These are phyloP conservation scores for Saccharomycopsis capsularis DNA, from an alignment of 805 yeast species.

Conservation along the genomic window DNA sequence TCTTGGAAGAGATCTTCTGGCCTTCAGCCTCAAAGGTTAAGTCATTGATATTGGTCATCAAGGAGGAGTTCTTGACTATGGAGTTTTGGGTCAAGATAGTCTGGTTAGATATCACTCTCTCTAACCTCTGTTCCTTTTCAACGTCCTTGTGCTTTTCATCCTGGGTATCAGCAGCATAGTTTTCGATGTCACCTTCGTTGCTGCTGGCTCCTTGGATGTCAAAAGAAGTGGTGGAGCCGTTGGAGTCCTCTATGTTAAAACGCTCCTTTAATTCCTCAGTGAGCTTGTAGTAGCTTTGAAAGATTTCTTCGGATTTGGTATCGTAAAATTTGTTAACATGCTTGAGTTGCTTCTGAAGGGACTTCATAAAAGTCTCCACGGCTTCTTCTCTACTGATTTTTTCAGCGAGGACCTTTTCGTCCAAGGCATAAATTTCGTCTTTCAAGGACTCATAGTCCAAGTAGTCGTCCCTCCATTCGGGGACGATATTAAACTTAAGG, in stretches of 20 bases:
- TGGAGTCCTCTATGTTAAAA: slow-evolving; percentile 1
- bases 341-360: slow-evolving; percentile 66
- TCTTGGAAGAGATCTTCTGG: slow-evolving; percentile 37
- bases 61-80: slow-evolving; percentile 1
- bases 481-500: slow-evolving; percentile 93
- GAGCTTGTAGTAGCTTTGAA: slow-evolving; percentile 45
- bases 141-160: no score
- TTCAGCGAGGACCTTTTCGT: slow-evolving; percentile 45
- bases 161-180: slow-evolving; percentile 10
- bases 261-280: slow-evolving; percentile 54
- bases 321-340: slow-evolving; percentile 73
- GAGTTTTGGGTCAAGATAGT: neutral
- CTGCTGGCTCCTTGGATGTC: slow-evolving; percentile 3
- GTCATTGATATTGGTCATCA: slow-evolving; percentile 17
- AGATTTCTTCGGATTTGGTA: slow-evolving; percentile 53
- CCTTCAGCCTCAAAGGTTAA: slow-evolving; percentile 39
- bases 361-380: slow-evolving; percentile 47
- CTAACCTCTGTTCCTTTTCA: neutral
- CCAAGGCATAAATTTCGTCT: slow-evolving; percentile 74
- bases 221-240: neutral
- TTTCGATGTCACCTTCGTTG: slow-evolving; percentile 17
- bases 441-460: slow-evolving; percentile 85
- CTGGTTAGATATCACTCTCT: neutral
- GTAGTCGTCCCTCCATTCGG: slow-evolving; percentile 93
- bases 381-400: slow-evolving; percentile 22